phyloP scores from a whole-genome alignment of 768 basidiomycete genomes.

The Collybiopsis confluens region DNA sequence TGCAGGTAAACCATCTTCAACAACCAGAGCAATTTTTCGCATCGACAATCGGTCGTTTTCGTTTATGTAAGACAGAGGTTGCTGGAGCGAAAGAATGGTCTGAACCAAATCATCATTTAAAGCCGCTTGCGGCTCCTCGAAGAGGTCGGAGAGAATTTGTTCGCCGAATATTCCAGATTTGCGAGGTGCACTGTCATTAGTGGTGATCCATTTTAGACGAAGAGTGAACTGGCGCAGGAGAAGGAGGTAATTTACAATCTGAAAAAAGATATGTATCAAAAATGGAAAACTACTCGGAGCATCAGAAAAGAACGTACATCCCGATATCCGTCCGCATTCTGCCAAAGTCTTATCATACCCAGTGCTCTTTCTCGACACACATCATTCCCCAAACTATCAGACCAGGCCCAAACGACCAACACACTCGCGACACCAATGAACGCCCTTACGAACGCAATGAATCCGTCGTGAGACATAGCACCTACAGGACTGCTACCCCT shows the following conservation, averaged over 20 bases:
- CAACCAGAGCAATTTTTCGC: constrained; percentile 60
- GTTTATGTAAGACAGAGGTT: constrained; percentile 57
- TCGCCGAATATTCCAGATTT: constrained; percentile 66
- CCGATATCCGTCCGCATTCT: constrained; percentile 63
- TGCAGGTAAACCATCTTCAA: constrained; percentile 59
- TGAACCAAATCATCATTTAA: constrained; percentile 55
- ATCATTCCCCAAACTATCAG: constrained; percentile 68
- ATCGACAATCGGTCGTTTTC: constrained; percentile 57
- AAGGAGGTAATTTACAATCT: constrained; percentile 75
- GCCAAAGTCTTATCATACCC: constrained; percentile 62
- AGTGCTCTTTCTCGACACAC: constrained; percentile 61
- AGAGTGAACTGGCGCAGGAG: constrained; percentile 68
- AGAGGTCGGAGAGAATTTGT: constrained; percentile 58
- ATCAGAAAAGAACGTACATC: constrained; percentile 42
- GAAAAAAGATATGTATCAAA: not conserved
- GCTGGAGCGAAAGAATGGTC: constrained; percentile 53
- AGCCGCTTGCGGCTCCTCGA: constrained; percentile 56
- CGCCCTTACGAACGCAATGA: constrained; percentile 61
- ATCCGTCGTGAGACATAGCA: constrained; percentile 46
- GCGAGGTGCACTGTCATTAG: constrained; percentile 55
- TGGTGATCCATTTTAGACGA: constrained; percentile 70
- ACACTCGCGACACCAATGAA: constrained; percentile 65
- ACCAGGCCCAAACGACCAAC: constrained; percentile 73
- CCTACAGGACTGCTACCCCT: constrained; percentile 6
- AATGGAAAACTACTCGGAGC: too few relatives aligned